Base-by-base conservation (phyloP, 805 yeast genomes). In the Candida oleophila region DNA sequence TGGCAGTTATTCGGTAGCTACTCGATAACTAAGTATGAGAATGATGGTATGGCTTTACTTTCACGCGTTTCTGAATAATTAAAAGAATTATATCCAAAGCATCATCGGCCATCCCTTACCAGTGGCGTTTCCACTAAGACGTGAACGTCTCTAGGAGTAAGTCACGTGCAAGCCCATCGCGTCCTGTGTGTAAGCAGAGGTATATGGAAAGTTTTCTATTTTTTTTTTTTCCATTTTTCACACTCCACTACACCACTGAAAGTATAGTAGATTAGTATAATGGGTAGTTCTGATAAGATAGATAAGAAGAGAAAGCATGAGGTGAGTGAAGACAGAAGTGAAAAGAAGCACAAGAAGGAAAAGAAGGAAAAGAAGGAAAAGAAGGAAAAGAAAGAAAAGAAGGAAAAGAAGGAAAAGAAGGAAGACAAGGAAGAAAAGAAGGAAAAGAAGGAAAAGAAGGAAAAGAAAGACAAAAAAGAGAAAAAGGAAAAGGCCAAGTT, bases 311-410 rank as follows among this genome's bases (percentile, higher is more conserved):
- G 55, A 49, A 59, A 57, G 49, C 35, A 47, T 33, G 55, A 46
- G 20, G 49, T 22, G 11, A 43, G 28, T 21, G 51, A 46, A 14
- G 50, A 39, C 4, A 39, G 20, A 16, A 25, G 37, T 33, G 56
- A 54, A 9, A 55, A 55, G 49, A 54, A 52, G 43, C 53, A 55
- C 38, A 50, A 49, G 32, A 47, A 46, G 42, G 52, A 46, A 14
- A 65, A 66, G 56, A 64, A 65, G 48, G 68, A 69, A 3, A 68
- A 73, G 61, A 69, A 71, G 51, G 71, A 68, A 0, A 67, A 69
- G 61, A 66, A 65, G 49, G 69, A 67, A 1, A 61, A 68, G 55
- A 63, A 60, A 44, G 67, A 66, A 5, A 62, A 60, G 61, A 64
- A 60, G 49, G 69, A 62, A 28, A 59, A 64, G 49, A 64, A 58